These are phyloP conservation scores for Acer campestre DNA, from an alignment of 345 rosid species.

Conservation along the genomic window DNA sequence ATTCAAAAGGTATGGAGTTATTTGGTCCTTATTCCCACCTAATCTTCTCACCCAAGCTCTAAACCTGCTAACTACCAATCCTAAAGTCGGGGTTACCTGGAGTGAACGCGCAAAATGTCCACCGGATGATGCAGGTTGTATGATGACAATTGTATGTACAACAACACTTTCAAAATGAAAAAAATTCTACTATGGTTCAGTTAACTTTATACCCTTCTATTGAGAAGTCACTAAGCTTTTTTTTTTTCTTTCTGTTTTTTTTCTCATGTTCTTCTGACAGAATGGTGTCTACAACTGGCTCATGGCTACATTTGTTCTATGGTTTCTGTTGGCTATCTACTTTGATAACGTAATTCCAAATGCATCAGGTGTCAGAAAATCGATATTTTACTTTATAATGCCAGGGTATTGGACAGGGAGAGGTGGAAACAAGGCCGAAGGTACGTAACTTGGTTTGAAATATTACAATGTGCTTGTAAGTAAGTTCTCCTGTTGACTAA, in stretches of 20 bases:
- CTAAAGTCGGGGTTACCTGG: slow-evolving; percentile 85
- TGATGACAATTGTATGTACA: slow-evolving; percentile 66
- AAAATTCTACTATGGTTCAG: background rate
- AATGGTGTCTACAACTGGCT: slow-evolving; percentile 79
- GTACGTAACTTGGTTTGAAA: slow-evolving; percentile 58
- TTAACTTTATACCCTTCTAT: no score
- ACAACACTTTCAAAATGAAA: slow-evolving; percentile 12
- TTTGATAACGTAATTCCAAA: slow-evolving; percentile 83
- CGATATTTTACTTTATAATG: slow-evolving; percentile 69
- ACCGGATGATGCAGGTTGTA: slow-evolving; percentile 52
- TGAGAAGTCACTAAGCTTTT: background rate
- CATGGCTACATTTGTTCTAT: slow-evolving; percentile 51
- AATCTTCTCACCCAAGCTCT: slow-evolving; percentile 75
- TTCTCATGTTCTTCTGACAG: slow-evolving; percentile 46
- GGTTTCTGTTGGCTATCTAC: slow-evolving; percentile 83
- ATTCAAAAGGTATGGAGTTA: slow-evolving; percentile 23
- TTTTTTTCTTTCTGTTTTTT: background rate
- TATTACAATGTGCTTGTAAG: slow-evolving; percentile 8
- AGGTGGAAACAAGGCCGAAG: slow-evolving; percentile 76
- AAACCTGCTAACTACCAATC: slow-evolving; percentile 53
- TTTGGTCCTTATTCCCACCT: slow-evolving; percentile 94
- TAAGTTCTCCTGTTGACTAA: slow-evolving; percentile 7
- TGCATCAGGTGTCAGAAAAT: slow-evolving; percentile 75
- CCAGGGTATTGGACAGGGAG: slow-evolving; percentile 90
- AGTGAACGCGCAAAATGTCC: slow-evolving; percentile 55